These are phyloP conservation scores for Cerioporus squamosus DNA, from an alignment of 1,284 basidiomycete species.

Conservation along the genomic window DNA sequence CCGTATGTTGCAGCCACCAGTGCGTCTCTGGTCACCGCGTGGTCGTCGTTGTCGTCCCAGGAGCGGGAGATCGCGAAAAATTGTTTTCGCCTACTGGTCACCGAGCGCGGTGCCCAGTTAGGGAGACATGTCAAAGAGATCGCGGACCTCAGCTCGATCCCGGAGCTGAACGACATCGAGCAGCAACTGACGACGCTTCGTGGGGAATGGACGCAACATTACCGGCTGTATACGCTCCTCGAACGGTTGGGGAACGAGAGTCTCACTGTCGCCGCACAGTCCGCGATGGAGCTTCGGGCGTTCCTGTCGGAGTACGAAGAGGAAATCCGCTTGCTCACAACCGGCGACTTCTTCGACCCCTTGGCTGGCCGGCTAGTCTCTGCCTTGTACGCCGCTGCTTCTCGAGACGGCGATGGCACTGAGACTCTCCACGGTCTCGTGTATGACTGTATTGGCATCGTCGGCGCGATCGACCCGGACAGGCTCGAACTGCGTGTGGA, in stretches of 20 bases:
- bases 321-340: slow-evolving; percentile 64
- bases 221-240: slow-evolving; percentile 73
- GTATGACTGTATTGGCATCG: slow-evolving; percentile 91
- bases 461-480: slow-evolving; percentile 97
- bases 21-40: slow-evolving; percentile 82
- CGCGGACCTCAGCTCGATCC: slow-evolving; percentile 75
- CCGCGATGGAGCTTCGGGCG: slow-evolving; percentile 77
- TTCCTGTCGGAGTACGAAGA: slow-evolving; percentile 62
- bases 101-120: slow-evolving; percentile 63
- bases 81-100: slow-evolving; percentile 76
- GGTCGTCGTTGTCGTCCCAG: slow-evolving; percentile 66
- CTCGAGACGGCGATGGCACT: slow-evolving; percentile 79
- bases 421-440: slow-evolving; percentile 72
- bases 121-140: slow-evolving; percentile 73
- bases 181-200: slow-evolving; percentile 55
- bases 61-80: slow-evolving; percentile 61
- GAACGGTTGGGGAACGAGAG: slow-evolving; percentile 84
- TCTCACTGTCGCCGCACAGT: slow-evolving; percentile 76
- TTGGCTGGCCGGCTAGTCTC: slow-evolving; percentile 74
- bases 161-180: slow-evolving; percentile 62
- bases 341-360: slow-evolving; percentile 88
- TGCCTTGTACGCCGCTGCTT: slow-evolving; percentile 73
- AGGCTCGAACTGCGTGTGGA: slow-evolving; percentile 75
- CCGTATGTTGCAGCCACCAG: slow-evolving; percentile 89
- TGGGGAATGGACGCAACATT: slow-evolving; percentile 52